Evolutionary conservation across 2,329 filamentous ascomycete genomes (phyloP).

Genomic region (Didymella keratinophila): DNA sequence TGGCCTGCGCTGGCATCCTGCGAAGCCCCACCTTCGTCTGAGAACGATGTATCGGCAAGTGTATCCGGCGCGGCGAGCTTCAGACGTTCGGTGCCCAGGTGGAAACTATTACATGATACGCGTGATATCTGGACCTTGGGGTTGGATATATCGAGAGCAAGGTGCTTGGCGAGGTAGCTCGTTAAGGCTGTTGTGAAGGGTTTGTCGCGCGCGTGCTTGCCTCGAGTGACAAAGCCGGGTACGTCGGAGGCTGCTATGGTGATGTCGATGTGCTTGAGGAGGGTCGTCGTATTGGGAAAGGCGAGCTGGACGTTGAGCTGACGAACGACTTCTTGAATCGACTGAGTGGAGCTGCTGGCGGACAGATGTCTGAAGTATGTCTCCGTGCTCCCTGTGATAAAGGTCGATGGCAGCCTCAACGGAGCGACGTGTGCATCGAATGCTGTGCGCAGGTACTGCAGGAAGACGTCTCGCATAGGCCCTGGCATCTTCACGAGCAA

Average conservation of each 20-base stretch:
- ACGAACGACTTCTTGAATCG: constrained; percentile 42
- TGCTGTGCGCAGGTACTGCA: constrained; percentile 58
- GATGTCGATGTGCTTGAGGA: constrained; percentile 55
- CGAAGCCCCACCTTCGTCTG: constrained; percentile 30
- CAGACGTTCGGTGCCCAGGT: constrained; percentile 50
- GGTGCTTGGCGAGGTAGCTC: constrained; percentile 50
- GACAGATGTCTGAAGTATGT: constrained; percentile 69
- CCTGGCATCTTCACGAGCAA: constrained; percentile 61
- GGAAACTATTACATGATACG: constrained; percentile 54
- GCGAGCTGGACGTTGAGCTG: constrained; percentile 49
- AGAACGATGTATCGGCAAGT: constrained; percentile 34
- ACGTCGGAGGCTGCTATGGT: constrained; percentile 54
- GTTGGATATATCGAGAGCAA: constrained; percentile 53
- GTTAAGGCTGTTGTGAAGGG: constrained; percentile 54
- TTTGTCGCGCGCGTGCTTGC: constrained; percentile 26
- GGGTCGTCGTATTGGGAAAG: constrained; percentile 39
- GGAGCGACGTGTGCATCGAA: constrained; percentile 61
- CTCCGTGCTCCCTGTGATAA: constrained; percentile 57
- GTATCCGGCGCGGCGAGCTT: constrained; percentile 48
- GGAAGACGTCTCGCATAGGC: constrained; percentile 57
- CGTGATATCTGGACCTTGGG: constrained; percentile 52
- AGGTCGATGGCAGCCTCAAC: constrained; percentile 54
- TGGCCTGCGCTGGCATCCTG: constrained; percentile 43
- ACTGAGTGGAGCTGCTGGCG: constrained; percentile 36
- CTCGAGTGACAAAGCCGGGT: constrained; percentile 43